Conservation (phyloP, 441 rosid species). For the Brassica balearica region DNA sequence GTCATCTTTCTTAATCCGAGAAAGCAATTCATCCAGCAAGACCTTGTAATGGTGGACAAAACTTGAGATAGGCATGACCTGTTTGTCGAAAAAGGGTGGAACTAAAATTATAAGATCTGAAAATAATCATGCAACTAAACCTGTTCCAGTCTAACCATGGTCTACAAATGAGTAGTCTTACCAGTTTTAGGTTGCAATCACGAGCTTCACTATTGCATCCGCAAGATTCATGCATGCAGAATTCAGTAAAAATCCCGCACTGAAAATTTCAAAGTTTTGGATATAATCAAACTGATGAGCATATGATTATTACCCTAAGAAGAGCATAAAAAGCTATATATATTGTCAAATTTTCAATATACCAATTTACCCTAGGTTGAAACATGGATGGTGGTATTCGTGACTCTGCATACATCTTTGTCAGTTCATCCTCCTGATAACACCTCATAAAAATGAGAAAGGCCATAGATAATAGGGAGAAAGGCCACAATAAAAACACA, state of each 20-base stretch:
- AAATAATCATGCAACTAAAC: neutral
- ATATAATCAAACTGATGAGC: constrained; percentile 24
- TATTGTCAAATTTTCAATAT: constrained; percentile 39
- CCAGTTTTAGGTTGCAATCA: constrained; percentile 66
- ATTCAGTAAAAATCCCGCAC: constrained; percentile 74
- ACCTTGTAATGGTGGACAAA: constrained; percentile 64
- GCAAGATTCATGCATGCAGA: constrained; percentile 65
- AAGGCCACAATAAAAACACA: constrained; percentile 35
- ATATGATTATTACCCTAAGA: constrained; percentile 18
- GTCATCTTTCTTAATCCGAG: constrained; percentile 41
- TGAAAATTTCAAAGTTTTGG: constrained; percentile 41
- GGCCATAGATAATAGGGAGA: constrained; percentile 26
- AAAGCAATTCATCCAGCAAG: constrained; percentile 48
- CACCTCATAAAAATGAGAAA: constrained; percentile 53
- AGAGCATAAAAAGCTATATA: constrained; percentile 28
- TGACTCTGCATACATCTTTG: constrained; percentile 65
- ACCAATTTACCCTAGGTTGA: constrained; percentile 77
- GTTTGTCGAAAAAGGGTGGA: constrained; percentile 35
- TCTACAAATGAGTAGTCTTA: constrained; percentile 41
- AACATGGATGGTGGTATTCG: constrained; percentile 59
- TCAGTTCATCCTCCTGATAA: constrained; percentile 79
- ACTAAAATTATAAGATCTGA: constrained; percentile 5
- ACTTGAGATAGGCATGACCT: constrained; percentile 81
- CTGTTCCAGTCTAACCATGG: constrained; percentile 13
- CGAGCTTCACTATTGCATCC: constrained; percentile 59